Conservation (phyloP, 1,284 basidiomycete genomes). For the Leccinum angustisporum region DNA sequence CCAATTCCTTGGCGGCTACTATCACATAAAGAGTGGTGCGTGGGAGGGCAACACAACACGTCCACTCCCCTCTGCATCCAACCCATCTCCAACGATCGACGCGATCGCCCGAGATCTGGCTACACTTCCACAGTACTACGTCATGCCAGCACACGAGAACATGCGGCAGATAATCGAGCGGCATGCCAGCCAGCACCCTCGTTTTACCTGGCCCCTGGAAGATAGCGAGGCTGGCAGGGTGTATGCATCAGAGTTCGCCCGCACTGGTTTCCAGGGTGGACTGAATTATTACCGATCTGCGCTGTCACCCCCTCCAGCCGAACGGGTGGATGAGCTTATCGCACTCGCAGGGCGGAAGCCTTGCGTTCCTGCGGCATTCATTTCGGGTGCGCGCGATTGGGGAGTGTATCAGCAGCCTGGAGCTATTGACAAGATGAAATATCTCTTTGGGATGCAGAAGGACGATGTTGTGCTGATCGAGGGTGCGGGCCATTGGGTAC, state of each 20-base stretch:
- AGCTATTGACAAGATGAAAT: conserved; percentile 44
- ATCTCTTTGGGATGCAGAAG: conserved; percentile 31
- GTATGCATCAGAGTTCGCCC: conserved; percentile 48
- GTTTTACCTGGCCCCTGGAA: conserved; percentile 49
- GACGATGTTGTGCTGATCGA: conserved; percentile 54
- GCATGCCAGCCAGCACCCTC: conserved; percentile 25
- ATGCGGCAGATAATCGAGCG: conserved; percentile 51
- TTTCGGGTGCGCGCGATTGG: conserved; percentile 58
- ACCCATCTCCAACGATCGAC: conserved; percentile 19
- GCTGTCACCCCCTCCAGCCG: conserved; percentile 30
- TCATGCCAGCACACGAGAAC: conserved; percentile 52
- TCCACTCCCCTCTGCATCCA: conserved; percentile 35
- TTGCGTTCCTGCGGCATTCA: conserved; percentile 51
- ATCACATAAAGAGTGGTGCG: conserved; percentile 59
- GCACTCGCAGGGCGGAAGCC: conserved; percentile 36
- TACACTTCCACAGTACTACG: conserved; percentile 58
- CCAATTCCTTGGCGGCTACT: conserved; percentile 56
- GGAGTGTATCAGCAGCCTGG: conserved; percentile 56
- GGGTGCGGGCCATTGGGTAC: conserved; percentile 63
- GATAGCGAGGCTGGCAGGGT: conserved; percentile 42
- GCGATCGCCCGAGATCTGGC: conserved; percentile 37
- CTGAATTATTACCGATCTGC: conserved; percentile 53
- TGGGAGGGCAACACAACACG: conserved; percentile 45
- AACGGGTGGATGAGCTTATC: conserved; percentile 15
- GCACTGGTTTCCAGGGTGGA: conserved; percentile 63